Conservation (phyloP, 352 stramenopile species). For the Phytopythium cucurbitacearum region DNA sequence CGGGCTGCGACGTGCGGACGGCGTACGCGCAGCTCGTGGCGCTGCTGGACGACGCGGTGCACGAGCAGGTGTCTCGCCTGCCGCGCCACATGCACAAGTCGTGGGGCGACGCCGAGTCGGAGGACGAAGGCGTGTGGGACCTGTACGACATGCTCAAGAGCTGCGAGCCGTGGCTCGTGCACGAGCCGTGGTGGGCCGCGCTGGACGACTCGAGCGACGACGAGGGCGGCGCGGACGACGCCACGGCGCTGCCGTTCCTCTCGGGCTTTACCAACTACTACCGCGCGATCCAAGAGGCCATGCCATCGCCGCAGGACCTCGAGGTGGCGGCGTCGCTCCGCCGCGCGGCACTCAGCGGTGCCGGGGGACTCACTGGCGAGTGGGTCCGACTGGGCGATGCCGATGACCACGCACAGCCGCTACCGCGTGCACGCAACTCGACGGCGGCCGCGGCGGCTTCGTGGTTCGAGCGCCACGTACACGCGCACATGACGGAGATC, state of each 20-base stretch:
- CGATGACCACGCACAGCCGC: constrained; percentile 37
- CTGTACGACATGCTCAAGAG: constrained; percentile 59
- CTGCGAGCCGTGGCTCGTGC: constrained; percentile 46
- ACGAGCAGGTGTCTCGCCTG: constrained; percentile 33
- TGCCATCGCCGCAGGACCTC: constrained; percentile 36
- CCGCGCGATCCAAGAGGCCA: constrained; percentile 28
- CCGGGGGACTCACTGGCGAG: constrained; percentile 36
- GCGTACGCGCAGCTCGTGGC: constrained; percentile 45
- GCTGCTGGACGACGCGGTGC: constrained; percentile 41
- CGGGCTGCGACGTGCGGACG: constrained; percentile 26
- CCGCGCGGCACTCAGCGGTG: constrained; percentile 27
- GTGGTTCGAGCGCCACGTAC: constrained; percentile 54
- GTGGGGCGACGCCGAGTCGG: constrained; percentile 26
- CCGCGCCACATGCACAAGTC: constrained; percentile 37
- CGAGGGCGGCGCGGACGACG: constrained; percentile 27
- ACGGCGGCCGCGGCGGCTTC: constrained; percentile 25
- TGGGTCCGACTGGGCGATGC: constrained; percentile 37
- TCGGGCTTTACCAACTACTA: constrained; percentile 48
- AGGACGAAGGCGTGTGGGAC: constrained; percentile 38
- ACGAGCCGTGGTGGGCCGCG: constrained; percentile 49
- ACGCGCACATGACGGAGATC: constrained; percentile 44
- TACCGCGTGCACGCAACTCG: constrained; percentile 17
- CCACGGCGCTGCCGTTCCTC: constrained; percentile 39
- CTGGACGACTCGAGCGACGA: constrained; percentile 39
- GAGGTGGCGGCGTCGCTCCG: constrained; percentile 38